Percentiles rank a stretch among this genome's conserved stretches.
These are phyloP conservation scores for Phalaenopsis aphrodite DNA, from an alignment of 106 monocot species.

Conservation along the genomic window DNA sequence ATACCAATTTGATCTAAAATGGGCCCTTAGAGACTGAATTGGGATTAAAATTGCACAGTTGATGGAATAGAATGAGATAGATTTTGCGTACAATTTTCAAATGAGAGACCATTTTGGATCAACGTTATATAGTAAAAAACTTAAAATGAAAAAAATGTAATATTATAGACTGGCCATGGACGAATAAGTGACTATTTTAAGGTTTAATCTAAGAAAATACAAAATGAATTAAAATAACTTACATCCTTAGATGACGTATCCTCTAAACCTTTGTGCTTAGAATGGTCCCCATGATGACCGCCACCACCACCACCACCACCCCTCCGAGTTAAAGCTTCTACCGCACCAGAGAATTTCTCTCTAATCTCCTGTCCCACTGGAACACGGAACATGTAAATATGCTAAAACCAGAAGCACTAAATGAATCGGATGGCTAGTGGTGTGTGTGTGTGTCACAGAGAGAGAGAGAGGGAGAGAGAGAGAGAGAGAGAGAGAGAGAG, in stretches of 20 bases:
- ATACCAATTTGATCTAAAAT: no score
- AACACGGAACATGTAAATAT: neutral
- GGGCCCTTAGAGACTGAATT: no score
- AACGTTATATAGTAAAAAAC: no score
- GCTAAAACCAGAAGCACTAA: neutral
- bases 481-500: neutral
- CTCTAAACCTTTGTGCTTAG: conserved; percentile 29
- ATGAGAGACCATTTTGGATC: no score
- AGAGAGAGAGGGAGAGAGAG: conserved; percentile 1
- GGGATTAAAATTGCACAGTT: no score
- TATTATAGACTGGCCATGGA: no score
- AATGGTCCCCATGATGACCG: conserved; percentile 24
- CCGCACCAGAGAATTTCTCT: conserved; percentile 43
- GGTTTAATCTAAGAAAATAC: neutral
- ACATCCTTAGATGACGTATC: conserved; percentile 31
- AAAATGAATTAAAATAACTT: conserved; percentile 1
- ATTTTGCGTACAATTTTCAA: no score
- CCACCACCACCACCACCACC: conserved; percentile 28
- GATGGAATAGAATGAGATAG: no score
- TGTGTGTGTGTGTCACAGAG: no score
- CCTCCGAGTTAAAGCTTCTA: conserved; percentile 45
- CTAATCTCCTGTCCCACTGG: conserved; percentile 33
- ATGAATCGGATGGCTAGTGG: neutral
- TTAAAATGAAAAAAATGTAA: no score
- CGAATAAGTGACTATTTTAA: no score